Conservation (phyloP, 2,329 filamentous ascomycete genomes). For the Aspergillus sergii region DNA sequence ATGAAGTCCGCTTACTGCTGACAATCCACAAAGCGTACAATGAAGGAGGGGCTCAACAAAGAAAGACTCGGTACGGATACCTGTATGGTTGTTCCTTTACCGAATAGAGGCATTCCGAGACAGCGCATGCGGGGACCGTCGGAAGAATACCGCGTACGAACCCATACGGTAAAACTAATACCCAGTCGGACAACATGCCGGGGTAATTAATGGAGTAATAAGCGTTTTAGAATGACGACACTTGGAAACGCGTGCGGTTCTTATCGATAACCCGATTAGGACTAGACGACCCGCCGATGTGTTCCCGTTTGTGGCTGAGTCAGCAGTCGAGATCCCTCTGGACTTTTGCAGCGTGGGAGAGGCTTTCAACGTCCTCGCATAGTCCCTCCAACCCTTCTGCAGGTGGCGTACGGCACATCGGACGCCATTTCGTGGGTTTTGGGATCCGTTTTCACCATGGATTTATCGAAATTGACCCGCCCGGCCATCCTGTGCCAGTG, state of each 20-base stretch:
- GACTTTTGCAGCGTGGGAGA: conserved; percentile 19
- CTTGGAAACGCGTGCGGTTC: conserved; percentile 8
- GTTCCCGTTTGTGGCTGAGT: conserved; percentile 30
- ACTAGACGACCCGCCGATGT: conserved; percentile 22
- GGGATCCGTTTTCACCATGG: conserved; percentile 28
- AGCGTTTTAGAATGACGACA: conserved; percentile 11
- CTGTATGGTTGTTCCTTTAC: neutral
- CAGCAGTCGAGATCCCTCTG: conserved; percentile 29
- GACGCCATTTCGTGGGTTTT: conserved; percentile 8
- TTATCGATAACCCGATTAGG: conserved; percentile 26
- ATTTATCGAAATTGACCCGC: conserved; percentile 37
- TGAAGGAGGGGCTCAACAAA: neutral
- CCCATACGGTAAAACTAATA: conserved; percentile 4
- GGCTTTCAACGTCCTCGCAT: conserved; percentile 3
- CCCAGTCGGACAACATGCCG: neutral
- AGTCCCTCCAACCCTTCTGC: conserved; percentile 7
- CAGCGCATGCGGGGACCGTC: neutral
- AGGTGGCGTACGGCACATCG: conserved; percentile 13
- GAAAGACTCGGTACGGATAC: neutral
- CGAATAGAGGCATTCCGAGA: neutral
- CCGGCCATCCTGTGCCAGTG: conserved; percentile 44
- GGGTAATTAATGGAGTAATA: neutral
- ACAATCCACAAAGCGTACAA: neutral
- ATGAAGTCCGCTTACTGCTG: conserved; percentile 3
- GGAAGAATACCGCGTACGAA: neutral